Evolutionary conservation across 805 yeast genomes (phyloP).

Genomic region (Candida pseudoglaebosa): DNA sequence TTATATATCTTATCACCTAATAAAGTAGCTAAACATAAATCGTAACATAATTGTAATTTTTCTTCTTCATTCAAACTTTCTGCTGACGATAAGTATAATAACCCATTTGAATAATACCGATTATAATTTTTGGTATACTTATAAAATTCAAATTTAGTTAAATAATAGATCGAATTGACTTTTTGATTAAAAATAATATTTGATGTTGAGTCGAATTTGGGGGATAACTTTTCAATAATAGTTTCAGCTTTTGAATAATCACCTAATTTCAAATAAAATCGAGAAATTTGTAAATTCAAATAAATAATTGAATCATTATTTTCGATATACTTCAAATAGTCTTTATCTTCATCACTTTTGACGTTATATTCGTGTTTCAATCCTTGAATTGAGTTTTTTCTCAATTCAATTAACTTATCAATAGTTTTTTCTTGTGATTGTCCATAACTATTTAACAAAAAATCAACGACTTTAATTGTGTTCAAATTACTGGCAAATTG

Average conservation of each 20-base stretch:
- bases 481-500: constrained; percentile 69
- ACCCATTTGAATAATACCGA: constrained; percentile 71
- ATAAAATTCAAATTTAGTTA: constrained; percentile 72
- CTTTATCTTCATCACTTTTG: constrained; percentile 21
- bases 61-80: constrained; percentile 36
- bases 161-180: constrained; percentile 79
- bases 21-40: constrained; percentile 79
- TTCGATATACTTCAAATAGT: constrained; percentile 31
- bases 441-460: constrained; percentile 53
- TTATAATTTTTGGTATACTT: constrained; percentile 77
- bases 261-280: constrained; percentile 56
- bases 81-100: constrained; percentile 75
- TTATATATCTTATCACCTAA: constrained; percentile 90
- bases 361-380: constrained; percentile 26
- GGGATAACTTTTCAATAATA: constrained; percentile 58
- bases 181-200: constrained; percentile 30
- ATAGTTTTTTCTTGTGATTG: constrained; percentile 23
- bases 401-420: constrained; percentile 33
- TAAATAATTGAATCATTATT: constrained; percentile 53
- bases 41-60: constrained; percentile 52
- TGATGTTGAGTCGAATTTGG: constrained; percentile 45
- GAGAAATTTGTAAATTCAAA: constrained; percentile 62
- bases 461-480: constrained; percentile 73
- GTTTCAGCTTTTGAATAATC: constrained; percentile 57
- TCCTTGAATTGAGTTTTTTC: constrained; percentile 21